phyloP scores from a whole-genome alignment of 495 filamentous ascomycete species.

The Tuber magnatum region DNA sequence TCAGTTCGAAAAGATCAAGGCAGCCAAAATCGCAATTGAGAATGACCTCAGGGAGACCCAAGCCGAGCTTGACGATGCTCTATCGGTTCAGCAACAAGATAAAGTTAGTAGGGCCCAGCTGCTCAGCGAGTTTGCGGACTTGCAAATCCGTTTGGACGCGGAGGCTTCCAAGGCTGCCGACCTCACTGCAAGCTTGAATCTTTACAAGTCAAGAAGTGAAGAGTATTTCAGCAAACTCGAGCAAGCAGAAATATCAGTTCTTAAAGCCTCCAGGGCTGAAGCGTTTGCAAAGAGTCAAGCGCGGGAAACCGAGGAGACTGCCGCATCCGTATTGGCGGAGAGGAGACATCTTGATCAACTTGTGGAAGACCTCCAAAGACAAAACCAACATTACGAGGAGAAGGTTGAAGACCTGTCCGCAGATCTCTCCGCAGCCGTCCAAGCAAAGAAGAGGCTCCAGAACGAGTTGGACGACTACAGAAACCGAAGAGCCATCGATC shows the following conservation, averaged over 20 bases:
- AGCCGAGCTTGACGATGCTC: conserved; percentile 76
- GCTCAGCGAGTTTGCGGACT: conserved; percentile 83
- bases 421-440: conserved; percentile 75
- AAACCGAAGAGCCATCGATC: conserved; percentile 85
- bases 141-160: conserved; percentile 86
- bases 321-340: conserved; percentile 82
- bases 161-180: conserved; percentile 81
- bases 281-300: conserved; percentile 87
- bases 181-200: conserved; percentile 68
- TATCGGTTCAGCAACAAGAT: conserved; percentile 72
- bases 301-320: conserved; percentile 83
- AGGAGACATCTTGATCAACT: conserved; percentile 80
- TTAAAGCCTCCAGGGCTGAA: conserved; percentile 86
- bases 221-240: conserved; percentile 98
- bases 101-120: conserved; percentile 74
- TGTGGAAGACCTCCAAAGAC: conserved; percentile 83
- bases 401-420: conserved; percentile 86
- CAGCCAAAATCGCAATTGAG: conserved; percentile 67
- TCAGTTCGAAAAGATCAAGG: conserved; percentile 77
- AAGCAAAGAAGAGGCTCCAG: conserved; percentile 90
- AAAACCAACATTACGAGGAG: conserved; percentile 82
- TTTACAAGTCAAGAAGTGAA: conserved; percentile 90
- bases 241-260: conserved; percentile 88
- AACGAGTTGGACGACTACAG: conserved; percentile 98
- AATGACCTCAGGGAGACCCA: conserved; percentile 81